These are phyloP conservation scores for Solanum bukasovii DNA, from an alignment of 257 asterid species.

Conservation along the genomic window DNA sequence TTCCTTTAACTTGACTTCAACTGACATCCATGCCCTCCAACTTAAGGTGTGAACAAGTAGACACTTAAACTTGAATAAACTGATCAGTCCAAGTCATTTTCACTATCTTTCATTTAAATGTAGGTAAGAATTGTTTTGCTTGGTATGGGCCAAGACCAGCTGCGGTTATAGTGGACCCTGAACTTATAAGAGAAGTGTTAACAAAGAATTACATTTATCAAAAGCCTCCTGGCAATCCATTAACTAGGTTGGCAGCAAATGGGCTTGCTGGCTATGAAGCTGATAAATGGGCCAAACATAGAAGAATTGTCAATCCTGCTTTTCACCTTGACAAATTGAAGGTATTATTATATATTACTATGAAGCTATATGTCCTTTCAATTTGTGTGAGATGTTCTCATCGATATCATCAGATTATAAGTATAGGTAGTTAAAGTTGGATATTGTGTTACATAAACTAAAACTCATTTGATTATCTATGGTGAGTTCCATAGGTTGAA, in stretches of 20 bases:
- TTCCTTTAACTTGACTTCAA: no score
- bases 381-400: not conserved
- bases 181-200: slow-evolving; percentile 20
- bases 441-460: not conserved
- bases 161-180: slow-evolving; percentile 13
- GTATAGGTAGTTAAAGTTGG: not conserved
- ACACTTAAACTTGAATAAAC: not conserved
- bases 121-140: slow-evolving; percentile 12
- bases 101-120: not conserved
- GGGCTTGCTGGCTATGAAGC: slow-evolving; percentile 14
- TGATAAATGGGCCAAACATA: slow-evolving; percentile 38
- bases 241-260: slow-evolving; percentile 4
- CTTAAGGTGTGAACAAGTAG: no score
- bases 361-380: not conserved
- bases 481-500: not conserved
- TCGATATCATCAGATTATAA: not conserved
- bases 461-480: not conserved
- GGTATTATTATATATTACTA: slow-evolving; percentile 1
- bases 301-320: slow-evolving; percentile 30
- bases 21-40: not conserved
- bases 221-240: slow-evolving; percentile 10
- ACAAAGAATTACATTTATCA: slow-evolving; percentile 12
- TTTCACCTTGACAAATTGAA: slow-evolving; percentile 29
- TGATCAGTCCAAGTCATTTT: not conserved
- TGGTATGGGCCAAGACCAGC: slow-evolving; percentile 30